Evolutionary conservation across 1,139 yeast genomes (phyloP), one percentile per base, ranked within the genome.

Genomic region (Magnusiomyces paraingens): DNA sequence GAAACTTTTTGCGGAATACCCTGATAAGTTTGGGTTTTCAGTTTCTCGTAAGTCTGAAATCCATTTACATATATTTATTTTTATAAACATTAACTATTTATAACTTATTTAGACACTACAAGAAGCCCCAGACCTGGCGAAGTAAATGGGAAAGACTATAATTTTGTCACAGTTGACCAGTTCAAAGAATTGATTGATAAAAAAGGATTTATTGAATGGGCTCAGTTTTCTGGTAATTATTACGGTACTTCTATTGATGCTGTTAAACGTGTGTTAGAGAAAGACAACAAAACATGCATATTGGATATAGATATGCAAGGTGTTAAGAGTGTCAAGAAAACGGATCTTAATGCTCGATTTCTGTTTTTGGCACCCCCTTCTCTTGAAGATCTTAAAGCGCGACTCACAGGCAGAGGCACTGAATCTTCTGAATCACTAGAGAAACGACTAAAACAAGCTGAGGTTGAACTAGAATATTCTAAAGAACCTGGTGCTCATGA

Each of bases 291-390:
- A 56, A 84, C 83, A 53, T 93, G 99, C 74, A 83, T 93, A 61
- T 78, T 93, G 68, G 99, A 93, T 71, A 93, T 93, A 63, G 99
- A 93, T 78, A 90, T 91, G 96, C 98, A 94, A 74, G 99, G 99
- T 60, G 99, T 93, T 63, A 84, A 86, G 74, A 79, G 89, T 15
- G 96, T 93, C 61, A 94, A 94, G 74, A 73, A 78, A 53, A 83
- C 96, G 17, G 81, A 82, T 61, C 77, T 93, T 64, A 81, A 88
- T 64, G 97, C 99, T 49, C 79, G 91, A 68, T 93, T 73, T 70
- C 73, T 94, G 62, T 93, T 94, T 67, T 70, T 93, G 60, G 86
- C 96, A 50, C 99, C 99, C 47, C 99, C 99, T 22, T 84, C 94
- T 38, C 74, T 90, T 62, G 96, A 86, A 53, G 81, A 77, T 55